Percentiles rank a stretch among this genome's conserved stretches.
Conservation (phyloP, 768 basidiomycete genomes). For the Kwoniella botswanensis region DNA sequence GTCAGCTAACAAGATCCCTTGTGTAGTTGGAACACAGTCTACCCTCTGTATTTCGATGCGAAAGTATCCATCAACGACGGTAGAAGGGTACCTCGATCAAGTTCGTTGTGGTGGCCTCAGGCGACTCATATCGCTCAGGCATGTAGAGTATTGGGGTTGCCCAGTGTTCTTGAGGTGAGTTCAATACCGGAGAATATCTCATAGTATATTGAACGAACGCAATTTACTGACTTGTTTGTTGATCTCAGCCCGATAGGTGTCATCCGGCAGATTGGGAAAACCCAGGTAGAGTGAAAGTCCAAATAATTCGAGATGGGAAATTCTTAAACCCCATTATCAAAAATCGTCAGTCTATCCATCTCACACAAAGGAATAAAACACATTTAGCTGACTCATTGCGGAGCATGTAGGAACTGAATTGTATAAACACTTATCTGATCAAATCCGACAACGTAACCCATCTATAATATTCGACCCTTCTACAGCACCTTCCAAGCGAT, state of each 20-base stretch:
- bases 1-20: too few species aligned
- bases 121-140: constrained; percentile 91
- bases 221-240: too few species aligned
- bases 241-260: constrained; percentile 66
- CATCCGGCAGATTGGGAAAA: constrained; percentile 99
- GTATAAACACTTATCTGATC: constrained; percentile 47
- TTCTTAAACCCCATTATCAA: constrained; percentile 56
- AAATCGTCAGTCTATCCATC: constrained; percentile 55
- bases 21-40: constrained; percentile 88
- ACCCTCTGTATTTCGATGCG: constrained; percentile 96
- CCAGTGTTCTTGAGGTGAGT: constrained; percentile 79
- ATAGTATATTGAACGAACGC: too few species aligned
- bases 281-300: constrained; percentile 90
- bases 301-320: constrained; percentile 58
- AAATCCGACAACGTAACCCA: constrained; percentile 49
- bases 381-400: neutral
- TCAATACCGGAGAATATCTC: too few species aligned
- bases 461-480: constrained; percentile 19
- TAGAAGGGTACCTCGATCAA: constrained; percentile 76
- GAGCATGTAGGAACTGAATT: constrained; percentile 63
- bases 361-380: neutral
- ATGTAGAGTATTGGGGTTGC: constrained; percentile 73
- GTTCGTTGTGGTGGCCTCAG: constrained; percentile 91
- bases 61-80: constrained; percentile 86
- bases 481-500: constrained; percentile 23